Conservation (phyloP, 169 alveolate genomes). For the Eimeria falciformis region DNA sequence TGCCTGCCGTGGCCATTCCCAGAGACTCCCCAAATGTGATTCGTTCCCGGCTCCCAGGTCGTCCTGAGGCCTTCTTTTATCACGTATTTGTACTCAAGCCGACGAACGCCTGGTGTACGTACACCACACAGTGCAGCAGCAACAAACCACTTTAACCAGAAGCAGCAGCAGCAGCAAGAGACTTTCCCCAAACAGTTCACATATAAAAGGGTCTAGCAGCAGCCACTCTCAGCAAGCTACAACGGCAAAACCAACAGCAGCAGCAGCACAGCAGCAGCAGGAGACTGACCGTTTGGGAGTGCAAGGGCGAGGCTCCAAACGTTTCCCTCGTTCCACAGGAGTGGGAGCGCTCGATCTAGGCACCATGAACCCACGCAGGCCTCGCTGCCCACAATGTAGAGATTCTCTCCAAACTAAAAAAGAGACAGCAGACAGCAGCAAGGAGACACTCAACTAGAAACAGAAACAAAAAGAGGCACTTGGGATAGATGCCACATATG, state of each 20-base stretch:
- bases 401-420: conserved; percentile 45
- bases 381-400: conserved; percentile 27
- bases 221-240: no score
- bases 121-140: neutral
- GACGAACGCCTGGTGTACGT: neutral
- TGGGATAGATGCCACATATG: neutral
- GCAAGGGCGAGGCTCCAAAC: conserved; percentile 1
- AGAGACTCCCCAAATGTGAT: conserved; percentile 31
- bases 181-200: neutral
- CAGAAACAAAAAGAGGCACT: neutral
- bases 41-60: conserved; percentile 47
- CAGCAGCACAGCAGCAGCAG: no score
- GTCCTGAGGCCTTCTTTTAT: conserved; percentile 24
- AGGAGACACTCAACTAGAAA: neutral
- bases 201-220: neutral
- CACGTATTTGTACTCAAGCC: conserved; percentile 52
- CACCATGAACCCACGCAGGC: conserved; percentile 14
- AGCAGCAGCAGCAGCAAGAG: neutral
- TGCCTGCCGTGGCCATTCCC: no score
- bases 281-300: conserved; percentile 29
- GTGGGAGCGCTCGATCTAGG: conserved; percentile 4
- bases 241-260: neutral
- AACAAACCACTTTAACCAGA: no score
- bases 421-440: neutral
- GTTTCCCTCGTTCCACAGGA: conserved; percentile 16